A percentile compares a stretch with the other conserved stretches of the same genome.
These are phyloP conservation scores for Massariosphaeria phaeospora DNA, from an alignment of 495 filamentous ascomycete genomes.

Conservation along the genomic window DNA sequence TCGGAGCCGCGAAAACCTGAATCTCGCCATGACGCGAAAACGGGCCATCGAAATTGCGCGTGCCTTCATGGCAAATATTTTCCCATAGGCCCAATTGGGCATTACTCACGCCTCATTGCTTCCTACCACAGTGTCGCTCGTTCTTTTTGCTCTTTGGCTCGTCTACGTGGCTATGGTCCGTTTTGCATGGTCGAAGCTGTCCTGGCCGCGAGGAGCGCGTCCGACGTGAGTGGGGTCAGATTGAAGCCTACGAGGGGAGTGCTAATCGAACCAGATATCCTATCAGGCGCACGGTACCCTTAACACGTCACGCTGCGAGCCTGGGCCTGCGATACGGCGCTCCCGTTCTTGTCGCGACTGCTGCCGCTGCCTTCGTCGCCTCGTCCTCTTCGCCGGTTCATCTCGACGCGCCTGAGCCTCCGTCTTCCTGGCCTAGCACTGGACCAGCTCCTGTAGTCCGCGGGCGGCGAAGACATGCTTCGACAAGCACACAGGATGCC, in stretches of 20 bases:
- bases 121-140: no score
- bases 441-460: background rate
- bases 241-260: no score
- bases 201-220: background rate
- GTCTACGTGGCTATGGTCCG: no score
- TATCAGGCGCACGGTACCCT: background rate
- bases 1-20: conserved; percentile 7
- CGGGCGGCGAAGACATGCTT: background rate
- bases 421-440: background rate
- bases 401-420: conserved; percentile 3
- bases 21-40: background rate
- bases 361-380: background rate
- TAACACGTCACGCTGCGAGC: background rate
- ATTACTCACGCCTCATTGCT: no score
- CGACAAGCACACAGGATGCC: conserved; percentile 7
- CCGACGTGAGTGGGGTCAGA: background rate
- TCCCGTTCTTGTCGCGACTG: conserved; percentile 8
- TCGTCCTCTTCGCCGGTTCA: background rate
- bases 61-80: background rate
- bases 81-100: conserved; percentile 17
- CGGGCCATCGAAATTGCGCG: background rate
- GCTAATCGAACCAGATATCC: background rate
- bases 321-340: conserved; percentile 14
- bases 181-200: background rate
- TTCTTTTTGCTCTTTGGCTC: no score